phyloP scores from a whole-genome alignment of 2,329 filamentous ascomycete genomes.

The Colletotrichum endophyticum region DNA sequence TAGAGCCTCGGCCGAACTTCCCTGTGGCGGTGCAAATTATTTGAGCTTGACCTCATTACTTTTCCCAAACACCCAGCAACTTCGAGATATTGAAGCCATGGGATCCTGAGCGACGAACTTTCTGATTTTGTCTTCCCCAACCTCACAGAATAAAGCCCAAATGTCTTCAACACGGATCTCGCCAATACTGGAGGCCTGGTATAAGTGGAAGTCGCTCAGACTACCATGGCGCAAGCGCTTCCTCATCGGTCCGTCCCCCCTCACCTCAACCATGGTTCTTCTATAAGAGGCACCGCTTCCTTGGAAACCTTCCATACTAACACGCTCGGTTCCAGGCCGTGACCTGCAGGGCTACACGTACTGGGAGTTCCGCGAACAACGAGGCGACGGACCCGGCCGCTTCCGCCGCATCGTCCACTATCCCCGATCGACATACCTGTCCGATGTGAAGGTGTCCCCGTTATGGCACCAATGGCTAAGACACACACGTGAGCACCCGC shows the following conservation, averaged over 20 bases:
- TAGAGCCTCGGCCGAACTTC: not conserved
- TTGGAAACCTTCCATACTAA: not conserved
- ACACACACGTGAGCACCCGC: constrained; percentile 59
- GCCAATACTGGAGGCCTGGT: constrained; percentile 47
- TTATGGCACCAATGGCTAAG: constrained; percentile 75
- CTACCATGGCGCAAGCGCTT: constrained; percentile 69
- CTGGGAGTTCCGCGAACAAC: constrained; percentile 68
- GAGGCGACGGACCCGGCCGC: constrained; percentile 42
- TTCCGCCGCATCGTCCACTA: constrained; percentile 69
- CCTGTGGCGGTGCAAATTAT: constrained; percentile 22
- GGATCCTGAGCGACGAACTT: not conserved
- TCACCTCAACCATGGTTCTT: not conserved
- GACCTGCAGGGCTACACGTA: constrained; percentile 72
- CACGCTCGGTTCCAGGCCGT: constrained; percentile 48
- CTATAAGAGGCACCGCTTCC: not conserved
- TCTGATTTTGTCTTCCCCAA: not conserved
- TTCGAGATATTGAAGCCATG: not conserved
- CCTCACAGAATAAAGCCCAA: not conserved
- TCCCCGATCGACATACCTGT: constrained; percentile 57
- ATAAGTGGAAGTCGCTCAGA: constrained; percentile 65
- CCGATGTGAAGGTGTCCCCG: constrained; percentile 62
- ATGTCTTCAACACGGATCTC: constrained; percentile 20
- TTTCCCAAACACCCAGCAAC: not conserved
- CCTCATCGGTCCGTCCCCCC: constrained; percentile 56
- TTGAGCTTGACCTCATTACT: constrained; percentile 23